Conservation (phyloP, 2,329 filamentous ascomycete genomes). For the Xylariaceae sp. region DNA sequence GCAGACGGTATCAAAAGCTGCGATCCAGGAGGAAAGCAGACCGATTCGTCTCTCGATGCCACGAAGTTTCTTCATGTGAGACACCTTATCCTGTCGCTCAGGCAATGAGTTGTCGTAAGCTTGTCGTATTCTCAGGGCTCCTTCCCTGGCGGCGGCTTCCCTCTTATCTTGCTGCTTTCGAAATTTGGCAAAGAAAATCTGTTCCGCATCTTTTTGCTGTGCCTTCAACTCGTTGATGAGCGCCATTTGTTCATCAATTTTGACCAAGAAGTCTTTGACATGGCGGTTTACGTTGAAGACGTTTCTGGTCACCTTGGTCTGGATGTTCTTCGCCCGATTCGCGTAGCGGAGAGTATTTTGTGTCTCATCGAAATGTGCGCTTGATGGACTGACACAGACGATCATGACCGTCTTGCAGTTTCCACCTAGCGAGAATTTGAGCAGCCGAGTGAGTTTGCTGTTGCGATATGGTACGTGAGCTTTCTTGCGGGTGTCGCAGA, state of each 20-base stretch:
- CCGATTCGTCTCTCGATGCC: slow-evolving; percentile 82
- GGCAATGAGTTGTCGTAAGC: slow-evolving; percentile 78
- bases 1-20: slow-evolving; percentile 81
- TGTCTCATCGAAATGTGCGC: slow-evolving; percentile 95
- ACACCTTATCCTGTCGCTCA: slow-evolving; percentile 77
- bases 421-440: slow-evolving; percentile 95
- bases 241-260: slow-evolving; percentile 98
- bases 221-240: slow-evolving; percentile 93
- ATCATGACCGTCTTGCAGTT: slow-evolving; percentile 99
- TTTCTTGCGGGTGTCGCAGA: slow-evolving; percentile 87
- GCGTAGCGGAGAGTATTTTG: slow-evolving; percentile 97
- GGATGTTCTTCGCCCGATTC: slow-evolving; percentile 98
- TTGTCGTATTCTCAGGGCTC: slow-evolving; percentile 71
- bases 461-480: slow-evolving; percentile 97
- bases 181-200: slow-evolving; percentile 80
- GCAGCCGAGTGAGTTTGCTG: slow-evolving; percentile 89
- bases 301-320: slow-evolving; percentile 98
- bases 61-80: slow-evolving; percentile 77
- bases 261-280: slow-evolving; percentile 98
- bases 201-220: slow-evolving; percentile 86
- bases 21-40: slow-evolving; percentile 87
- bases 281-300: slow-evolving; percentile 99
- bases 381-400: slow-evolving; percentile 94
- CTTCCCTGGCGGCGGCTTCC: slow-evolving; percentile 72
- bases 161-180: slow-evolving; percentile 86